Conservation (phyloP, 2,329 filamentous ascomycete species). For the Aspergillus cejpii region DNA sequence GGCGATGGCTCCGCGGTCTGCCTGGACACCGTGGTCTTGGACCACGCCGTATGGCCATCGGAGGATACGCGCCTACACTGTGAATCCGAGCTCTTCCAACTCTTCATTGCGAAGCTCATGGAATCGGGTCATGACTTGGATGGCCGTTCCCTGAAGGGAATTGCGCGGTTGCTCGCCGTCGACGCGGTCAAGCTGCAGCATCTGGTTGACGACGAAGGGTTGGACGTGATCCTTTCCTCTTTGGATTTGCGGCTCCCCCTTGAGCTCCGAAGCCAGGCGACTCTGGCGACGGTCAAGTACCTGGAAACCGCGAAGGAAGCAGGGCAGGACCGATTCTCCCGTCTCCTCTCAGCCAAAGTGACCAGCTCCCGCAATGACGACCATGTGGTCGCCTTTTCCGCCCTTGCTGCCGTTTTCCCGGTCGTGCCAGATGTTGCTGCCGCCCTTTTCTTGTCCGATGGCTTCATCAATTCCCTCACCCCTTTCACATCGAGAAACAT, state of each 20-base stretch:
- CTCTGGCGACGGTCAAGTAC: slow-evolving; percentile 73
- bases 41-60: slow-evolving; percentile 41
- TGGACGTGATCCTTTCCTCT: slow-evolving; percentile 79
- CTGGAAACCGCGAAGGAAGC: slow-evolving; percentile 68
- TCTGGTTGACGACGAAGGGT: slow-evolving; percentile 59
- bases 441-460: slow-evolving; percentile 77
- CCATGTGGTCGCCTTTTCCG: slow-evolving; percentile 85
- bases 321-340: slow-evolving; percentile 62
- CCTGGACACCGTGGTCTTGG: slow-evolving; percentile 43
- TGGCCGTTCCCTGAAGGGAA: slow-evolving; percentile 54
- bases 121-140: slow-evolving; percentile 74
- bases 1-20: slow-evolving; percentile 44
- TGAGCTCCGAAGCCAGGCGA: slow-evolving; percentile 71
- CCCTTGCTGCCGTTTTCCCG: slow-evolving; percentile 82
- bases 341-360: slow-evolving; percentile 68
- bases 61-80: slow-evolving; percentile 40
- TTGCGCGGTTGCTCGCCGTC: slow-evolving; percentile 53
- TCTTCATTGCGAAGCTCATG: slow-evolving; percentile 83
- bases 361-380: slow-evolving; percentile 75
- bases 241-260: slow-evolving; percentile 75
- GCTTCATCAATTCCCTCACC: slow-evolving; percentile 71
- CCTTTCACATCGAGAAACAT: slow-evolving; percentile 70
- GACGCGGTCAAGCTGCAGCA: slow-evolving; percentile 46
- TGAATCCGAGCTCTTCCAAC: slow-evolving; percentile 46
- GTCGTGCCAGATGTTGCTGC: slow-evolving; percentile 69